Base-by-base conservation (phyloP, 768 basidiomycete genomes). In the Crassisporium funariophilum region DNA sequence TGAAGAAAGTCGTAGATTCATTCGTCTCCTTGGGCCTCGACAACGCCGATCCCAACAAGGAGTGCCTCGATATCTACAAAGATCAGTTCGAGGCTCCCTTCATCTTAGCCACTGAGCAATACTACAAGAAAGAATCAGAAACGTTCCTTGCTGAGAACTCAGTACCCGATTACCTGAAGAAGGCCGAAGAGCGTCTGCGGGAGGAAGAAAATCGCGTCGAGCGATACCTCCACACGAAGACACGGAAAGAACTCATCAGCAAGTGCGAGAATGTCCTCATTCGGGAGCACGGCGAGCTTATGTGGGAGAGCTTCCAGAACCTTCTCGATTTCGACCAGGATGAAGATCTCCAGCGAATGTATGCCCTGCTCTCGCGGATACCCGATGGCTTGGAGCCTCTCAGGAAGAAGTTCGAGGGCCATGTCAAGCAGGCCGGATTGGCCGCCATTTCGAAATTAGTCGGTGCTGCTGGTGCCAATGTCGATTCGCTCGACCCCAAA, bases 121-220 rank as follows among this genome's bases (percentile, higher is more conserved):
- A 93, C 73, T 99, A 98, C 79, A 88, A 85, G 62, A 79, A 84
- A 53, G 97, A 99, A 69, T 95, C 93, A 0, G 88, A 93, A 53
- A 80, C 87, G 3, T 99, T 94, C 79, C 81, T 98, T 34, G 87
- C 87, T 5, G 84, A 89, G 62, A 95, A 95, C 69, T 88, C 83
- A 40, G 91, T 98, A 23, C 89, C 92, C 17, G 97, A 98, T 64
- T 99, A 98, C 68, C 78, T 99, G 63, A 95, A 88, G 75, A 95
- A 93, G 69, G 97, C 95, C 1, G 95, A 98, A 58, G 89, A 91
- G 59, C 84, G 97, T 36, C 74, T 99, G 44, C 80, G 84, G 42
- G 97, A 99, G 67, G 97, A 99, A 60, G 93, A 95, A 68, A 91
- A 95, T 59, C 83, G 97, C 35, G 93, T 98, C 35, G 95, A 98